Evolutionary conservation across 2,329 filamentous ascomycete species (phyloP), one percentile per base, ranked within the genome.

Genomic region (Diaporthe capsici): DNA sequence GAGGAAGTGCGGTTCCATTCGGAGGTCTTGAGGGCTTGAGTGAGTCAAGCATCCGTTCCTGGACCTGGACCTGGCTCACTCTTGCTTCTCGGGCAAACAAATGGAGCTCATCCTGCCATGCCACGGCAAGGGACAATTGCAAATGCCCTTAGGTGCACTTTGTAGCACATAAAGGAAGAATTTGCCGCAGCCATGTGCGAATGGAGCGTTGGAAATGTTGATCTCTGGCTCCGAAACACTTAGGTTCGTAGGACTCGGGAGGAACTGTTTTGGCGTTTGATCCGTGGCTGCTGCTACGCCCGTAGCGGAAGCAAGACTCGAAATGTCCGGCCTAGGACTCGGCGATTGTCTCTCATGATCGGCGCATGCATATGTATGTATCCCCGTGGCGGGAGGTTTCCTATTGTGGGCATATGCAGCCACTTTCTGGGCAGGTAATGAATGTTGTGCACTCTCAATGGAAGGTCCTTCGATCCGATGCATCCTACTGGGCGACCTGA

Each of bases 341-440:
- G 31, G 34, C 22, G 47, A 55, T 55, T 12, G 65, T 55, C 49
- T 55, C 65, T 70, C 13, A 10, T 70, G 65, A 55, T 70, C n/a
- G 15, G 31, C 47, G 25, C 10, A 9, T 55, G 47, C 49, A 39
- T 47, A n/a, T 6, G n/a, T 12, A 31, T 42, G n/a, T 12, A 31
- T 42, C 49, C 25, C 42, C 25, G 28, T 47, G 65, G 65, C 8
- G 12, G 47, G 22, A 20, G 65, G 12, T 42, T 31, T 31, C 65
- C 65, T 55, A 53, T 28, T 55, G 65, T 12, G 47, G 65, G 42
- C 65, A 68, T 68, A 68, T 70, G 65, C 65, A 55, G 51, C 34
- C 47, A 28, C 15, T 70, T 42, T 28, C 49, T 55, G 10, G 34
- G 65, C 34, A 37, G 44, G 22, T 53, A 51, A 2, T 51, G 25